A percentile compares a stretch with the other conserved stretches of the same genome.
phyloP scores from a whole-genome alignment of 2,329 filamentous ascomycete genomes.

The Tolypocladium sp. region DNA sequence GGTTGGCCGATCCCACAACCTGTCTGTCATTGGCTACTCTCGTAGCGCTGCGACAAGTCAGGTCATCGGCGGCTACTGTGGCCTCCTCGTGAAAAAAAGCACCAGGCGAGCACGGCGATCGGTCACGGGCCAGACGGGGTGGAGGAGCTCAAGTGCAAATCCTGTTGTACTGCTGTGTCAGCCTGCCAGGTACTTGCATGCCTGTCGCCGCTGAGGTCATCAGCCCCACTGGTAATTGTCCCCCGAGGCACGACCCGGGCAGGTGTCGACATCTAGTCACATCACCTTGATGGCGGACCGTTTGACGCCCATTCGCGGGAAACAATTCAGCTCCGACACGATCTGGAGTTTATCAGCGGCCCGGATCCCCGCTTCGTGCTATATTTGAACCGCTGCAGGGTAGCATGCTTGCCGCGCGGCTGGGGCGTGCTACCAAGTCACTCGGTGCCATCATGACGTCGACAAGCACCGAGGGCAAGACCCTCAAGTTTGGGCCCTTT shows the following conservation, averaged over 20 bases:
- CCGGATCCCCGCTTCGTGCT: neutral
- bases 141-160: no score
- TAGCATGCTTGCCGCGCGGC: neutral
- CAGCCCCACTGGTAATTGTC: neutral
- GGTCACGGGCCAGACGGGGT: no score
- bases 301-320: neutral
- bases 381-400: neutral
- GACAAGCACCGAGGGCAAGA: slow-evolving; percentile 12
- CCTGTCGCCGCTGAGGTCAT: neutral
- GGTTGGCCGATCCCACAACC: no score
- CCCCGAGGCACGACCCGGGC: neutral
- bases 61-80: no score
- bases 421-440: neutral
- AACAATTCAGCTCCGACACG: neutral
- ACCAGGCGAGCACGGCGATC: no score
- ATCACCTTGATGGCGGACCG: neutral
- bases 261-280: neutral
- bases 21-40: no score
- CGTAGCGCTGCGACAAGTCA: no score
- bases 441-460: slow-evolving; percentile 19
- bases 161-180: no score
- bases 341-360: neutral
- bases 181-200: no score
- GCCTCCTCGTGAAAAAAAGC: no score
- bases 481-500: slow-evolving; percentile 64